Evolutionary conservation across 768 basidiomycete genomes (phyloP), one percentile per base, ranked within the genome.

Genomic region (Mrakia gelida): DNA sequence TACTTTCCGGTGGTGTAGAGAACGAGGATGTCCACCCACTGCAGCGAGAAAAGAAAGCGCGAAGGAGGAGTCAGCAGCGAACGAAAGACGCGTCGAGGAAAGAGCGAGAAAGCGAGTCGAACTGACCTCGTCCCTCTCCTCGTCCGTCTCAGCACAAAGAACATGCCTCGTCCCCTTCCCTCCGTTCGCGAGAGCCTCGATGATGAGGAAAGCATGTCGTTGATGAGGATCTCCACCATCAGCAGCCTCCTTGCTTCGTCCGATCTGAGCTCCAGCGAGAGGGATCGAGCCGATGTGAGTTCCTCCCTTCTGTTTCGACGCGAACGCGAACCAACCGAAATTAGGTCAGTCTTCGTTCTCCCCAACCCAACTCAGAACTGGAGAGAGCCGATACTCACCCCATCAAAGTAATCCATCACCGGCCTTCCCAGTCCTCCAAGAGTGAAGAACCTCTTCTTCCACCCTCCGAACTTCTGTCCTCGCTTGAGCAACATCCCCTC

Each of bases 361-460:
- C 45, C 45, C 15, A 2, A 21, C 43, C 54, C 26, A 56, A 32
- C 18, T 13, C 28, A 71, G 72, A 52, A 45, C 43, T 79, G 34
- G 43, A 26, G 13, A 15, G n/a, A 45, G 18, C 5, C 38, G 6
- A 18, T n/a, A 89, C 94, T 86, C 85, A 98, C 96, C 82, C 90
- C 91, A 85, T 98, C 97, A 81, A 92, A 99, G 84, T 98, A 99
- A 82, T 96, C 93, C 72, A 98, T 87, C 1, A 92, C 88, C 4
- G 93, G 91, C 0, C 95, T 94, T 18, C 76, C 76, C 21, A 77
- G 56, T 84, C 93, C 91, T 34, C 78, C 74, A 1, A 98, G 87
- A 11, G 98, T 94, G 82, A 98, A 98, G 85, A 91, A 99, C 62
- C 97, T 88, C 34, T 94, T 94, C 83, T 96, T 95, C 96, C 94